Conservation (phyloP, 305 asterid genomes). For the Coffea humblotiana region DNA sequence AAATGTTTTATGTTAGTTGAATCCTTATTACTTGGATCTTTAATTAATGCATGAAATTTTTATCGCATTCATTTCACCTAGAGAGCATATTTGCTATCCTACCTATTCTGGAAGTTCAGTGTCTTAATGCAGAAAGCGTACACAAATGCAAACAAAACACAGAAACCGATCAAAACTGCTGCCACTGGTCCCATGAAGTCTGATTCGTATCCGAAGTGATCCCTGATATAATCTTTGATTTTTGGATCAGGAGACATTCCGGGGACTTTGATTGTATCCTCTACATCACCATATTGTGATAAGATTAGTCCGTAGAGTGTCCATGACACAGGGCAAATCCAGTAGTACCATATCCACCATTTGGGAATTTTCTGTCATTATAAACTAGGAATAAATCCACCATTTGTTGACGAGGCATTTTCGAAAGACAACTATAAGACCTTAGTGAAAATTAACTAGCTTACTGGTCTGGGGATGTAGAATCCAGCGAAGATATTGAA, state of each 20-base stretch:
- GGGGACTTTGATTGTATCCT: constrained; percentile 36
- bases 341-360: constrained; percentile 55
- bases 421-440: neutral
- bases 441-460: constrained; percentile 34
- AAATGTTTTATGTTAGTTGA: too few relatives aligned
- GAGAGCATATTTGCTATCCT: constrained; percentile 15
- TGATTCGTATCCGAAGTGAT: constrained; percentile 66
- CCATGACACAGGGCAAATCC: constrained; percentile 96
- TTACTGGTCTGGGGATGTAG: constrained; percentile 89
- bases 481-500: constrained; percentile 89
- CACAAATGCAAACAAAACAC: constrained; percentile 70
- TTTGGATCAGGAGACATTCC: constrained; percentile 46
- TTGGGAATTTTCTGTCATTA: constrained; percentile 34
- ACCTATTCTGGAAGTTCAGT: constrained; percentile 77
- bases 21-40: too few relatives aligned
- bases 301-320: constrained; percentile 80
- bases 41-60: too few relatives aligned
- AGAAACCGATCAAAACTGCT: constrained; percentile 64
- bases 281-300: constrained; percentile 76
- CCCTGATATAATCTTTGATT: constrained; percentile 53
- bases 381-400: neutral
- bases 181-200: constrained; percentile 76
- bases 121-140: constrained; percentile 76
- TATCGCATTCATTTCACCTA: neutral
- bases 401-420: neutral